Evolutionary conservation across 1,284 basidiomycete genomes (phyloP).

Genomic region (Melampsora americana): DNA sequence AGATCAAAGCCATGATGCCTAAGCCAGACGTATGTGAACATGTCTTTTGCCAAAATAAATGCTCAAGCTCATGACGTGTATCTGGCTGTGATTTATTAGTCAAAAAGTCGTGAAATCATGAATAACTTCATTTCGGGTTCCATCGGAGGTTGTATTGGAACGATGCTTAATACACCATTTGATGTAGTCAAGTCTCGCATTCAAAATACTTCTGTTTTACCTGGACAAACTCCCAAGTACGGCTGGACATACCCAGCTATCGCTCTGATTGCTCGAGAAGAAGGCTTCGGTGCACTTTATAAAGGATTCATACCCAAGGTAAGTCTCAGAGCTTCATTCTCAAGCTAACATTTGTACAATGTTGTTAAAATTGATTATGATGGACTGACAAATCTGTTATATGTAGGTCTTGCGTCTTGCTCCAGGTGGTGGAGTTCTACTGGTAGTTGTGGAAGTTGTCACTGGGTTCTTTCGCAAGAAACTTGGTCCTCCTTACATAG

Average conservation of each 20-base stretch:
- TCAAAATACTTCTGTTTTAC: constrained; percentile 68
- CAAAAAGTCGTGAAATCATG: constrained; percentile 67
- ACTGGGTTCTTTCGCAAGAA: constrained; percentile 69
- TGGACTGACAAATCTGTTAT: not conserved
- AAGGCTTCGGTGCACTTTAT: constrained; percentile 84
- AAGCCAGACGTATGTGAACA: constrained; percentile 31
- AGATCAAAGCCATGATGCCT: constrained; percentile 25
- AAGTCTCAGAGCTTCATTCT: not conserved
- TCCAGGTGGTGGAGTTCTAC: constrained; percentile 88
- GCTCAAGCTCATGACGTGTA: constrained; percentile 11
- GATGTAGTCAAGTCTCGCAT: constrained; percentile 95
- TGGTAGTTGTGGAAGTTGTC: constrained; percentile 85
- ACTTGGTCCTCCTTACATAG: constrained; percentile 35
- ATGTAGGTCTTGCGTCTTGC: constrained; percentile 81
- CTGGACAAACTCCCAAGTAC: constrained; percentile 71
- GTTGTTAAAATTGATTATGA: constrained; percentile 1
- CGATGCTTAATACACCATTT: constrained; percentile 59
- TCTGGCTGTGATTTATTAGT: constrained; percentile 55
- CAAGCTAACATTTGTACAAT: too few species aligned
- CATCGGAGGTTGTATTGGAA: constrained; percentile 84
- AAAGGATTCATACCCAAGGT: constrained; percentile 72
- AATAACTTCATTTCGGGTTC: constrained; percentile 92
- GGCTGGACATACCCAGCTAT: constrained; percentile 74
- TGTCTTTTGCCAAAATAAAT: not conserved
- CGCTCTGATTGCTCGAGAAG: constrained; percentile 77